Conservation (phyloP, 495 filamentous ascomycete genomes). For the Bathelium albidoporum region DNA sequence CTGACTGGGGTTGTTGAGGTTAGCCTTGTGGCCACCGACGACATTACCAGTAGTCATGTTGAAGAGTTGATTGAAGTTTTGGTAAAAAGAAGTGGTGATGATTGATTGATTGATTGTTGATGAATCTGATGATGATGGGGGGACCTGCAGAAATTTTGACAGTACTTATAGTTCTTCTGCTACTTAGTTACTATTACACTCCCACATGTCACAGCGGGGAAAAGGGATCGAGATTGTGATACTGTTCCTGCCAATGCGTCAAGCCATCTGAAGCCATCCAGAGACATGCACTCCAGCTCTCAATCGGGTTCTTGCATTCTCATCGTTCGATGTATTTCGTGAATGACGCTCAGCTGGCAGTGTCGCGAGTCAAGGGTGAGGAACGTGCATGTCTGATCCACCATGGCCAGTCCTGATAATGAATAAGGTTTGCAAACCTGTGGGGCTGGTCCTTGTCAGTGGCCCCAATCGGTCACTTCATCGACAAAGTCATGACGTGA, state of each 20-base stretch:
- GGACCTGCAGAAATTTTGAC: not conserved
- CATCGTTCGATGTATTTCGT: not conserved
- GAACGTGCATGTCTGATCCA: conserved; percentile 1
- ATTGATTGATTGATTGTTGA: not conserved
- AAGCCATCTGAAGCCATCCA: not conserved
- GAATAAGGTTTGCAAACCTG: not conserved
- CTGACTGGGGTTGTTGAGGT: conserved; percentile 38
- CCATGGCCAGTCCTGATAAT: not conserved
- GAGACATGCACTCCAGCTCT: not conserved
- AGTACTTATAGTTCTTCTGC: not conserved
- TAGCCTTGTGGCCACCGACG: conserved; percentile 41
- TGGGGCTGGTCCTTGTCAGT: not conserved
- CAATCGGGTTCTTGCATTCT: not conserved
- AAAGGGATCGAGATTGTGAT: conserved; percentile 1
- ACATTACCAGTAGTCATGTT: conserved; percentile 28
- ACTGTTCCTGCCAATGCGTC: not conserved
- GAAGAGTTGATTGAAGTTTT: not conserved
- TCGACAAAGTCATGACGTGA: not conserved
- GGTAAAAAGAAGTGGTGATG: not conserved
- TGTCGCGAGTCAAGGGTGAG: not conserved
- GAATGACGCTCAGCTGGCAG: not conserved
- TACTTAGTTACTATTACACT: too few species aligned
- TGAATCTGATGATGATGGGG: not conserved
- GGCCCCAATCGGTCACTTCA: not conserved
- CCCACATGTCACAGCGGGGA: not conserved